These are phyloP conservation scores for Saturnispora bothae DNA, from an alignment of 805 yeast genomes.

Conservation along the genomic window DNA sequence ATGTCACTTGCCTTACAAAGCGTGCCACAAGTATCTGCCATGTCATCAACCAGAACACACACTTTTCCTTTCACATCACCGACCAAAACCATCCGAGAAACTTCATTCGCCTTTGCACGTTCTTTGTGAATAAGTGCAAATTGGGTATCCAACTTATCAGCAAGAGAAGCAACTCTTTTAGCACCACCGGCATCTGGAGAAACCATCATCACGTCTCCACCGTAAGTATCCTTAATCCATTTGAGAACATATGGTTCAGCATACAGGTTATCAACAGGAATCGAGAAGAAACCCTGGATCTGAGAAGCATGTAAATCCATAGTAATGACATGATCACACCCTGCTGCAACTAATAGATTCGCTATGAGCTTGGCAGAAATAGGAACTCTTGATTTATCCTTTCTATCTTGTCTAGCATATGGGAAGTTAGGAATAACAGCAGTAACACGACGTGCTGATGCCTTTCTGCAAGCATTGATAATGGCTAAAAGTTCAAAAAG, in stretches of 20 bases:
- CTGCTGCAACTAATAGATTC: slow-evolving; percentile 82
- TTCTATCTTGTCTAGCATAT: slow-evolving; percentile 94
- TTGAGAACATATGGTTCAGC: slow-evolving; percentile 88
- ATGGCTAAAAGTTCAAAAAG: slow-evolving; percentile 80
- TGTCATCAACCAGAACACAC: slow-evolving; percentile 86
- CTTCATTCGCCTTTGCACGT: slow-evolving; percentile 91
- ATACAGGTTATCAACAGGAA: slow-evolving; percentile 91
- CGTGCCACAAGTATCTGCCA: slow-evolving; percentile 99
- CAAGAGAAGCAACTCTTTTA: slow-evolving; percentile 88
- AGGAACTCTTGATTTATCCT: slow-evolving; percentile 93
- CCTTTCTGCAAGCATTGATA: slow-evolving; percentile 92
- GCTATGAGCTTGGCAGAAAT: slow-evolving; percentile 93
- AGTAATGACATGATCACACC: slow-evolving; percentile 91
- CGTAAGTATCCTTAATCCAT: slow-evolving; percentile 57
- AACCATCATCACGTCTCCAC: slow-evolving; percentile 60
- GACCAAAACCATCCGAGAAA: slow-evolving; percentile 87
- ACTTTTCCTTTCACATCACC: slow-evolving; percentile 84
- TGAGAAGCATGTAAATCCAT: slow-evolving; percentile 97
- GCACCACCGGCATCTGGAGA: slow-evolving; percentile 99
- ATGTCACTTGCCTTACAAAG: slow-evolving; percentile 90
- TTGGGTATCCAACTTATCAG: slow-evolving; percentile 83
- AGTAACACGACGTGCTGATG: slow-evolving; percentile 87
- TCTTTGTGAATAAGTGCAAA: slow-evolving; percentile 96
- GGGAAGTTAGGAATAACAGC: slow-evolving; percentile 95
- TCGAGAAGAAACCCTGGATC: slow-evolving; percentile 91